Base-by-base conservation (phyloP, 2,329 filamentous ascomycete genomes). In the Fusarium proliferatum region DNA sequence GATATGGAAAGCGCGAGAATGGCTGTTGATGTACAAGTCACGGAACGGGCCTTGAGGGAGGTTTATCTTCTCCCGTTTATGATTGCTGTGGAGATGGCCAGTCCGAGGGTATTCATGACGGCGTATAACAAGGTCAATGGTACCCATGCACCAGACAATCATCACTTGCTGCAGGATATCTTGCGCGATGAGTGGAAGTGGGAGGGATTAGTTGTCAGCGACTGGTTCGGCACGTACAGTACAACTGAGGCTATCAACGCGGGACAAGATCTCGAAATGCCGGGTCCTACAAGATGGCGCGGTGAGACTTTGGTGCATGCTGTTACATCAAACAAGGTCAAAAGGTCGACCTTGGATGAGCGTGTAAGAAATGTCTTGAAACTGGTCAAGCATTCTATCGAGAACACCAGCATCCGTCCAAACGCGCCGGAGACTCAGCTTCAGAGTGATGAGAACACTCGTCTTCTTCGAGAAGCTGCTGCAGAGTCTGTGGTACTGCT, bases 1-100 rank as follows among this genome's bases (percentile, higher is more conserved):
- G 67, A 70, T n/a, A 70, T 70, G 67, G 67, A 70, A 33, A 69
- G 66, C 36, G 65, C 65, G 1, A 39, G 67, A 2, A 70, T 70
- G 65, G 67, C 67, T 17, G 60, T 69, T 17, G 60, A 70, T 2
- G 17, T 69, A 0, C 65, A 64, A 3, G 38, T 70, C 3, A 51
- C 61, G 3, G 65, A 69, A 5, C 9, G 61, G 2, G 61, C 61
- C 13, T 11, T 64, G 3, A 34, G 61, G 4, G 61, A 64, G 21
- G 45, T 64, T 1, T 64, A 64, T 28, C 30, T 64, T 34, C 26
- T 61, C 12, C 61, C 61, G 19, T 64, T 64, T 7, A 64, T 64
- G 61, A 61, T 64, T n/a, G 56, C 61, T 0, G 38, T 51, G 6
- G 56, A 61, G 10, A 64, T 64, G 56, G 61, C 43, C 3, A 61